Percentiles rank a stretch among this genome's conserved stretches.
Evolutionary conservation across 2,329 filamentous ascomycete species (phyloP).

Genomic region (Hortaea sp.): DNA sequence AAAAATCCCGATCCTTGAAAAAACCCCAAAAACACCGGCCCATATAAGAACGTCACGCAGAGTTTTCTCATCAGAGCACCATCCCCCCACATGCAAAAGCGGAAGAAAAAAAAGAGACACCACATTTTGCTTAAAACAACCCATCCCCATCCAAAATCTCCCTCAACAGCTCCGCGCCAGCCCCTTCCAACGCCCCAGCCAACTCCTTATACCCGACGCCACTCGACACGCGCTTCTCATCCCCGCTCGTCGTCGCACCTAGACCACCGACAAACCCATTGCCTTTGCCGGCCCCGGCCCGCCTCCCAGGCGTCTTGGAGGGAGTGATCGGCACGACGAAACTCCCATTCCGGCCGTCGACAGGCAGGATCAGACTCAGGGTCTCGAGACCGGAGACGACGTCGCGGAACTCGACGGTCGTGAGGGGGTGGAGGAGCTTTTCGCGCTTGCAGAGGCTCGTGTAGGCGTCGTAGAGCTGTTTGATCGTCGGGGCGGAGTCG

Average conservation of each 20-base stretch:
- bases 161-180: conserved; percentile 26
- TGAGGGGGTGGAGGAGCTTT: conserved; percentile 80
- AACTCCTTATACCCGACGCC: conserved; percentile 27
- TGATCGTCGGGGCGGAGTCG: conserved; percentile 61
- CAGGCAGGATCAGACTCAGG: conserved; percentile 62
- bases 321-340: conserved; percentile 52
- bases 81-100: too few relatives aligned
- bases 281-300: conserved; percentile 5
- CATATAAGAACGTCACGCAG: too few relatives aligned
- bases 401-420: conserved; percentile 86
- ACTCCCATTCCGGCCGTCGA: conserved; percentile 62
- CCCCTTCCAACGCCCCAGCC: conserved; percentile 21
- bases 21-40: too few relatives aligned
- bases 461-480: conserved; percentile 76
- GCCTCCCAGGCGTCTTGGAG: conserved; percentile 55
- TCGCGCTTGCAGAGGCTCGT: conserved; percentile 72
- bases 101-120: neutral
- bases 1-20: too few relatives aligned
- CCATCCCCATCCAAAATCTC: conserved; percentile 25
- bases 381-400: conserved; percentile 85
- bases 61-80: too few relatives aligned
- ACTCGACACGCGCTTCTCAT: conserved; percentile 46
- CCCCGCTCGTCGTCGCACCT: conserved; percentile 35
- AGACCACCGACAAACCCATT: conserved; percentile 27
- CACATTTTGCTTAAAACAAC: neutral